Base-by-base conservation (phyloP, 2,329 filamentous ascomycete species). In the Sporothrix euskadiensis region DNA sequence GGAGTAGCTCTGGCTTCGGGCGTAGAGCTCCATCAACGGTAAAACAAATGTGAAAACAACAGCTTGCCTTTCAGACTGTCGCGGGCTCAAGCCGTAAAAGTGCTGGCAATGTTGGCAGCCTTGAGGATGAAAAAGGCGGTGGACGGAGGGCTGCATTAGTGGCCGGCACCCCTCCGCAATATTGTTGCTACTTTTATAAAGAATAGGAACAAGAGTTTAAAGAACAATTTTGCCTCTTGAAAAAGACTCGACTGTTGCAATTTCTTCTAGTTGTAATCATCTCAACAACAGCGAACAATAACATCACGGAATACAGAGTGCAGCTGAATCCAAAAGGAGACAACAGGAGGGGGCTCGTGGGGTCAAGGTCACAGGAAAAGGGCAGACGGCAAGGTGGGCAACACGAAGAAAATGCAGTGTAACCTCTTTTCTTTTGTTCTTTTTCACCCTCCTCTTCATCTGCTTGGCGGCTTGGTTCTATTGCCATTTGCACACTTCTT, bases 401-500 rank as follows among this genome's bases (percentile, higher is more conserved):
- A 49, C 41, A 66, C 63, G 41, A 66, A 66, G 41, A 68, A 65
- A n/a, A 49, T 47, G 41, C n/a, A 32, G 63, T 68, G 63, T 68
- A 68, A 52, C 63, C 26, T 1, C 41, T n/a, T 16, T 16, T n/a
- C 26, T 19, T 35, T 8, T 32, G 4, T 26, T 16, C 32, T 35
- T 10, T 59, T 30, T 35, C 56, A 3, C 26, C 7, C 26, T 68
- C 35, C 4, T 65, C 32, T 49, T 52, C 41, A 6, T n/a, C 44
- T n/a, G 16, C 22, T 35, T 52, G 1, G 4, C 4, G 30, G 16
- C 10, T 32, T 3, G 10, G 22, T 68, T 26, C 26, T 49, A 5
- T 19, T 52, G 5, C n/a, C 16, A 32, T n/a, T 52, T 52, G 41
- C 41, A 4, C 14, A 26, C 12, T 12, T 39, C 4, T 26, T 12